phyloP scores from a whole-genome alignment of 176 grass and related monocot genomes.

The Oryza coarctata region DNA sequence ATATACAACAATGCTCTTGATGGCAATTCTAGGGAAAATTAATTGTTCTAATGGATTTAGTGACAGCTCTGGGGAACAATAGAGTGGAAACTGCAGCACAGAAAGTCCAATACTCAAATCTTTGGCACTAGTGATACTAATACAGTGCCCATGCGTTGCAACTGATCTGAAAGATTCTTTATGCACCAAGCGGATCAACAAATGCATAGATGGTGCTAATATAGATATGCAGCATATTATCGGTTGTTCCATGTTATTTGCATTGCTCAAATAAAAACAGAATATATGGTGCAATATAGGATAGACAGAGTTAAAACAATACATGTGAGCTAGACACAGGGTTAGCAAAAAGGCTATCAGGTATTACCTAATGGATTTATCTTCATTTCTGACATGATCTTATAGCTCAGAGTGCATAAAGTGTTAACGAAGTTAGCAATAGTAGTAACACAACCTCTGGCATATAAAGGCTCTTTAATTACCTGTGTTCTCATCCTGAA shows the following conservation, averaged over 20 bases:
- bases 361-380: background rate
- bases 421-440: background rate
- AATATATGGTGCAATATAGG: background rate
- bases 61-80: background rate
- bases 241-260: background rate
- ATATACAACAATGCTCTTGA: background rate
- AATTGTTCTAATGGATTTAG: background rate
- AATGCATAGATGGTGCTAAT: background rate
- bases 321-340: background rate
- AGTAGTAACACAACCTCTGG: background rate
- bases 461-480: slow-evolving; percentile 12
- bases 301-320: background rate
- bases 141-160: background rate
- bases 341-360: slow-evolving; percentile 15
- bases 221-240: background rate
- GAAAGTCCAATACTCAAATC: background rate
- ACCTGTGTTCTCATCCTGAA: slow-evolving; percentile 94
- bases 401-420: background rate
- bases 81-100: background rate
- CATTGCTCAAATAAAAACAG: background rate
- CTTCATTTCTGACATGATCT: background rate
- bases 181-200: background rate
- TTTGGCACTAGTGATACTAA: background rate
- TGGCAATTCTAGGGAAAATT: background rate
- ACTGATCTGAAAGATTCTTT: background rate